A percentile compares a stretch with the other conserved stretches of the same genome.
Conservation (phyloP, 805 yeast species). For the Lipomyces kockii region DNA sequence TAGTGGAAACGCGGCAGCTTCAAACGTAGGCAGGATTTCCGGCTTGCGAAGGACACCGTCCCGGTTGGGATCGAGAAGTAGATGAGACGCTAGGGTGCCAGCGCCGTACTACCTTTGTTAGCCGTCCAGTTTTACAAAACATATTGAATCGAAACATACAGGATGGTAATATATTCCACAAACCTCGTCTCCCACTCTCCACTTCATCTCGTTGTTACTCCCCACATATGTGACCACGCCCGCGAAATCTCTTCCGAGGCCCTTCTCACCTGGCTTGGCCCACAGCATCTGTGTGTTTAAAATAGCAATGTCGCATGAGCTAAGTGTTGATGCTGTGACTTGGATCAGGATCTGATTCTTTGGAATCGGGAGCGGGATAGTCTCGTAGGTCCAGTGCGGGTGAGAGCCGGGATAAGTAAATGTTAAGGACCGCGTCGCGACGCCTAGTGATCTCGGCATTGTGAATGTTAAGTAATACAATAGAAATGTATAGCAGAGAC, state of each 20-base stretch:
- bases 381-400: conserved; percentile 33
- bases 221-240: conserved; percentile 68
- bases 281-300: conserved; percentile 55
- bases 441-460: conserved; percentile 16
- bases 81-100: conserved; percentile 64
- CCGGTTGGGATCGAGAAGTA: conserved; percentile 57
- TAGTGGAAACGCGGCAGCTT: conserved; percentile 71
- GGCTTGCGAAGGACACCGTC: conserved; percentile 59
- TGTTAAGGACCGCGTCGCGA: conserved; percentile 33
- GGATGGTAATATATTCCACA: conserved; percentile 63
- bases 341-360: conserved; percentile 59
- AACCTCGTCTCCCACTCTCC: conserved; percentile 63
- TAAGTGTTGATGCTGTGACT: conserved; percentile 62
- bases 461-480: background rate
- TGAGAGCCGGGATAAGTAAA: conserved; percentile 31
- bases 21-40: conserved; percentile 51
- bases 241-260: conserved; percentile 72
- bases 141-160: conserved; percentile 20
- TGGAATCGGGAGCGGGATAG: conserved; percentile 54
- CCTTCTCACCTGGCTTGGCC: conserved; percentile 57
- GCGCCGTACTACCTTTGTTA: conserved; percentile 46
- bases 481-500: background rate
- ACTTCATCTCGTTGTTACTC: conserved; percentile 46
- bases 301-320: conserved; percentile 68
- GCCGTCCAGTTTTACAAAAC: background rate